Evolutionary conservation across 1,139 yeast genomes (phyloP), one percentile per base, ranked within the genome.

Genomic region (Geotrichum cucujoidarum): DNA sequence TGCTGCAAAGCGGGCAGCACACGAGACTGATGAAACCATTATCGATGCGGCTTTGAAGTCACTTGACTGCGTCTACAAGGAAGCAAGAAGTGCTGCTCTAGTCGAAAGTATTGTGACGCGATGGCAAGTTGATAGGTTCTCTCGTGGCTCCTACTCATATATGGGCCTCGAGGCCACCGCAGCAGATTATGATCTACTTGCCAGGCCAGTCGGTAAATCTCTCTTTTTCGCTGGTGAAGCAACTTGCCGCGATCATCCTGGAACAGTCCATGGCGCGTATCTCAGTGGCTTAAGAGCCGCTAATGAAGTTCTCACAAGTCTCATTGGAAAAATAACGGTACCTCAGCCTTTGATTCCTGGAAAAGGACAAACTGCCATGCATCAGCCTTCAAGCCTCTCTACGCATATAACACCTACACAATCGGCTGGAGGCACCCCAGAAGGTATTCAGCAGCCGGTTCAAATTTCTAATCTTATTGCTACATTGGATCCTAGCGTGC

Each of bases 211-310:
- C n/a, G 64, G 60, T 31, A 60, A 66, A 33, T 57, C 65, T 11
- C 53, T 71, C 43, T 70, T 66, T 51, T 71, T 71, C 52, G 75
- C 75, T 0, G 75, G 75, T 31, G 75, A 71, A 47, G 75, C 74
- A 0, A 71, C 75, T 1, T 68, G 70, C 39, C 59, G 74, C 7
- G 55, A 63, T 11, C 65, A 67, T 47, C 74, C 75, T 0, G 73
- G 73, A 1, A 70, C 75, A 0, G 71, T 71, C 3, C 75, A 71
- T 47, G 75, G 75, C 1, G 75, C 75, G 0, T 71, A 69, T 49
- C 53, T 71, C 0, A 68, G 73, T 6, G 75, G 75, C 1, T 55
- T 71, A 29, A 56, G 74, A 17, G 73, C 70, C 1, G 74, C 75
- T 0, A 64, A 61, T 22, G 74, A 71, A 41, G 69, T 69, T 2